These are phyloP conservation scores for Astraeus odoratus DNA, from an alignment of 768 basidiomycete species.

Conservation along the genomic window DNA sequence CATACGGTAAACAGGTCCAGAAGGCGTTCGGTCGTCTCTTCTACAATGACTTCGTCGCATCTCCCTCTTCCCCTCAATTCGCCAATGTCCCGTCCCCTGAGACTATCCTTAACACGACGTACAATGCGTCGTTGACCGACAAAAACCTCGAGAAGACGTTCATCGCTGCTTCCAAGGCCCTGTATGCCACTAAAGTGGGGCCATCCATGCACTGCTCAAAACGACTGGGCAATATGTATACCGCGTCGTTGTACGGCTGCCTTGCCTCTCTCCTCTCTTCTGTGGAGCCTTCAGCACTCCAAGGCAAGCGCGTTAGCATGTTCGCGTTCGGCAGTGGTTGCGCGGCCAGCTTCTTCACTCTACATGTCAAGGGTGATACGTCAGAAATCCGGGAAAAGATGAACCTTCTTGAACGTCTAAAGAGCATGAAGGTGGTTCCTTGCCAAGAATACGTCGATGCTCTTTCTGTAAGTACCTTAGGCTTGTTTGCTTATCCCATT, in stretches of 20 bases:
- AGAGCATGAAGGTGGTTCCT: slow-evolving; percentile 83
- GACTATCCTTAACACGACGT: slow-evolving; percentile 55
- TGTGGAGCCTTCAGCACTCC: slow-evolving; percentile 61
- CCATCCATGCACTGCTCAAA: slow-evolving; percentile 83
- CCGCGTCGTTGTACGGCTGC: slow-evolving; percentile 91
- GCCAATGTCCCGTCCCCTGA: slow-evolving; percentile 68
- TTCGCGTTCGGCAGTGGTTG: slow-evolving; percentile 97
- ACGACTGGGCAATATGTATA: slow-evolving; percentile 98
- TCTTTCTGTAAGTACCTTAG: slow-evolving; percentile 45
- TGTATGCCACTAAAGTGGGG: slow-evolving; percentile 69
- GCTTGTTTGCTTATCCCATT: neutral
- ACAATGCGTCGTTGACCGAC: slow-evolving; percentile 78
- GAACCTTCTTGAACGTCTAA: slow-evolving; percentile 71
- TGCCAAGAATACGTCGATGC: slow-evolving; percentile 90
- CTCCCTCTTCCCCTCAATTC: slow-evolving; percentile 63
- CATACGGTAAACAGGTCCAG: slow-evolving; percentile 98
- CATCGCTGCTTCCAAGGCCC: slow-evolving; percentile 66
- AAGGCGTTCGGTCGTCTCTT: slow-evolving; percentile 92
- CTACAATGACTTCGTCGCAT: slow-evolving; percentile 86
- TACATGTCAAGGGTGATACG: slow-evolving; percentile 85
- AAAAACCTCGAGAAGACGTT: slow-evolving; percentile 96
- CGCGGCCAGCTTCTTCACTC: slow-evolving; percentile 89
- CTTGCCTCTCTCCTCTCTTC: slow-evolving; percentile 79
- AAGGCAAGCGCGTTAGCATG: slow-evolving; percentile 82
- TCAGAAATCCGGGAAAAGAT: slow-evolving; percentile 74